Conservation (phyloP, 805 yeast species). For the Candida verbasci region DNA sequence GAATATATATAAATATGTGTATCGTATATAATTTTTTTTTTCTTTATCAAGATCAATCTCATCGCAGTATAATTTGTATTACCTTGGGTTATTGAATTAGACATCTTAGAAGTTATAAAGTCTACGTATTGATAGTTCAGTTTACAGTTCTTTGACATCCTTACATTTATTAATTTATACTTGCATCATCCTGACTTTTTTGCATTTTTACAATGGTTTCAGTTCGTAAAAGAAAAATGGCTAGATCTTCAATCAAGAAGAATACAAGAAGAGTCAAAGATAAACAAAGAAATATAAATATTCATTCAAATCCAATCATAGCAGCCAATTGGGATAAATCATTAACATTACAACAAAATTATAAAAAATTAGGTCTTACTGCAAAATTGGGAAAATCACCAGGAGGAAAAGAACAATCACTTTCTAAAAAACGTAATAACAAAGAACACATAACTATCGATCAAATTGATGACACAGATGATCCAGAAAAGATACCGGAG, state of each 20-base stretch:
- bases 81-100: too few species aligned
- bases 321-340: slow-evolving; percentile 88
- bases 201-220: slow-evolving; percentile 43
- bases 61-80: neutral
- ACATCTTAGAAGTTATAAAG: too few species aligned
- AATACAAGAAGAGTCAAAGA: slow-evolving; percentile 69
- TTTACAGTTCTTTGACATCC: too few species aligned
- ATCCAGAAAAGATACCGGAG: slow-evolving; percentile 61
- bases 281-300: slow-evolving; percentile 60
- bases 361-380: slow-evolving; percentile 73
- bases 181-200: neutral
- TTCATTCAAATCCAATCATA: slow-evolving; percentile 73
- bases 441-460: slow-evolving; percentile 25
- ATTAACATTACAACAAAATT: slow-evolving; percentile 80
- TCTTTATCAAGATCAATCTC: neutral
- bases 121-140: too few species aligned
- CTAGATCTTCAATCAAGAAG: slow-evolving; percentile 65
- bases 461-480: slow-evolving; percentile 41
- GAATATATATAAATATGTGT: neutral
- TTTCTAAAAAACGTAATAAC: slow-evolving; percentile 36
- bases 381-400: slow-evolving; percentile 62
- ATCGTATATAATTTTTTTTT: neutral
- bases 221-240: slow-evolving; percentile 84
- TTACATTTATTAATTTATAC: neutral
- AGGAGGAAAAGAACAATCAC: slow-evolving; percentile 74